phyloP scores from a whole-genome alignment of 768 basidiomycete genomes.

The Dioszegia aurantiaca region DNA sequence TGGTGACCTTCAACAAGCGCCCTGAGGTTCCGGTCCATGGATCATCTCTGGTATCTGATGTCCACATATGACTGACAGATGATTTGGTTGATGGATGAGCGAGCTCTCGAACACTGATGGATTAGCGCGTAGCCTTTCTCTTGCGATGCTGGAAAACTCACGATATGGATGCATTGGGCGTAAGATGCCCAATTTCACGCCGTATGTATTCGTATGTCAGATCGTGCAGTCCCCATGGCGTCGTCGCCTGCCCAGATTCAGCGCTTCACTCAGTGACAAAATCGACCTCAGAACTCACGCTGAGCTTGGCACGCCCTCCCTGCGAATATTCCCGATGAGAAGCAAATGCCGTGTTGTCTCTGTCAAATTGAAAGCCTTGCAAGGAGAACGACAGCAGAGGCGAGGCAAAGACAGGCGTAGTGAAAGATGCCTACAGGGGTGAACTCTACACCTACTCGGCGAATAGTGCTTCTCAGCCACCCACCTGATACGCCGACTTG shows the following conservation, averaged over 20 bases:
- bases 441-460: background rate
- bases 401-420: constrained; percentile 53
- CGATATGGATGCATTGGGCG: constrained; percentile 78
- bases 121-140: constrained; percentile 6
- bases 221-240: constrained; percentile 62
- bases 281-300: constrained; percentile 62
- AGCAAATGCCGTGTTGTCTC: constrained; percentile 76
- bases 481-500: constrained; percentile 72
- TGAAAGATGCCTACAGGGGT: constrained; percentile 45
- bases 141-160: constrained; percentile 45
- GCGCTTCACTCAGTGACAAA: background rate
- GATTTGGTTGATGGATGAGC: constrained; percentile 81
- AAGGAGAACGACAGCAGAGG: constrained; percentile 71
- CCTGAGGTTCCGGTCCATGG: constrained; percentile 64
- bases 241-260: constrained; percentile 26
- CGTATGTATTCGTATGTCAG: constrained; percentile 78
- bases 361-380: constrained; percentile 68
- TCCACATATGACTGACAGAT: constrained; percentile 72
- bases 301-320: constrained; percentile 64
- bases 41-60: constrained; percentile 73
- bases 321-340: constrained; percentile 49
- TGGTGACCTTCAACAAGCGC: constrained; percentile 61
- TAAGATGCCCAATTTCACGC: constrained; percentile 69
- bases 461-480: constrained; percentile 49
- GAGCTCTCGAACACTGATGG: constrained; percentile 70